Base-by-base conservation (phyloP, 192 early-diverging fungal species). In the Geranomyces michiganensis region DNA sequence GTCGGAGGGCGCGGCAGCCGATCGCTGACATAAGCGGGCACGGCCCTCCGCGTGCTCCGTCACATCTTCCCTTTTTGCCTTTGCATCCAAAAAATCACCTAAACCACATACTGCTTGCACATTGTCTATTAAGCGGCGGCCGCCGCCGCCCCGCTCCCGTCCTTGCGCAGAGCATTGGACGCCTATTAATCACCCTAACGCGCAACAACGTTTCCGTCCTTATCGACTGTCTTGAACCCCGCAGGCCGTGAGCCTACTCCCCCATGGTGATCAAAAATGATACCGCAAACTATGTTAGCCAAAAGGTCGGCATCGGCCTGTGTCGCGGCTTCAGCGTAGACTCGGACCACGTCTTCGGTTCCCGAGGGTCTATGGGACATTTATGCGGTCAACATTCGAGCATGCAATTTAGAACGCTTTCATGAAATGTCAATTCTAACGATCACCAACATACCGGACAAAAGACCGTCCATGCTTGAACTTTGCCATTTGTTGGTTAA, bases 261-360 rank as follows among this genome's bases (percentile, higher is more conserved):
- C 60, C 93, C 93, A 63, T 92, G 95, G 68, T 87, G 83, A 80
- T 98, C 94, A 83, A 92, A 98, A 51, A 99, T 94, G 26, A 95
- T 81, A 7, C 94, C 95, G 9, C 91, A 93, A 63, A 99, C 90
- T 15, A 87, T 89, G 76, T 88, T 90, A 26, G 93, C 87, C 47
- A 99, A 84, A 65, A 90, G 85, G 65, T 98, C 96, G 51, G 92
- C 92, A 68, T 98, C 91, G 12, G 91, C 81, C 49, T 90, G 88
- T 0, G 96, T 96, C 43, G 92, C 93, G 22, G 98, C 98, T 81
- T 99, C 98, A 36, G 98, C 96, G 74, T 99, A 99, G 15, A 99
- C 95, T 56, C 98, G 92, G 21, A 99, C 98, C 13, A 95, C 92
- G 74, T 99, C 98, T 78, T 99, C 98, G 27, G 98, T 99, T 33